Percentiles rank a stretch among this genome's conserved stretches.
phyloP scores from a whole-genome alignment of 352 stramenopile genomes.

The Phytophthora foliorum region DNA sequence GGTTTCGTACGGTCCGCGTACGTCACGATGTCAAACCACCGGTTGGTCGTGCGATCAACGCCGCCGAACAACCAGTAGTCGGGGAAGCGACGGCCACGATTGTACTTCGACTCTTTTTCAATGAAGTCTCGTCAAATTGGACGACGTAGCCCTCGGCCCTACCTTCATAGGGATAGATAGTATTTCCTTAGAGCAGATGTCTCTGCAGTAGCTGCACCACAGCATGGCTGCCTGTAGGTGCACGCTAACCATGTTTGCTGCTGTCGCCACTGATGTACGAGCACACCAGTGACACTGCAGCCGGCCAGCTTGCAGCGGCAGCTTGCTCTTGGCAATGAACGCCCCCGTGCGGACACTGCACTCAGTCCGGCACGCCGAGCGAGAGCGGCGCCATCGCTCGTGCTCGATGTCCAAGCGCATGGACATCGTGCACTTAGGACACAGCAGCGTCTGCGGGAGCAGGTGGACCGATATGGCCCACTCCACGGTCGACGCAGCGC shows the following conservation, averaged over 20 bases:
- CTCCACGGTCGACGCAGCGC: background rate
- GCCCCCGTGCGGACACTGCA: background rate
- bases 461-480: background rate
- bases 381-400: background rate
- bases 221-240: background rate
- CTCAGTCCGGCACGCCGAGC: background rate
- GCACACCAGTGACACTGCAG: background rate
- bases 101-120: constrained; percentile 14
- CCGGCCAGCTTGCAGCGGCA: background rate
- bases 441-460: background rate
- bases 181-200: constrained; percentile 13
- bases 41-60: background rate
- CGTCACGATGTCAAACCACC: constrained; percentile 12
- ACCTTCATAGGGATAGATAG: constrained; percentile 4
- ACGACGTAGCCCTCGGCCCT: background rate
- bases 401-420: background rate
- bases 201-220: constrained; percentile 7
- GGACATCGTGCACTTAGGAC: background rate
- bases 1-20: constrained; percentile 5
- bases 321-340: constrained; percentile 1
- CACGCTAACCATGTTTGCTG: background rate
- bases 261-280: background rate
- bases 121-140: background rate
- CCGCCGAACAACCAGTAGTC: constrained; percentile 14
- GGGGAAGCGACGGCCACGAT: background rate